Percentiles rank a stretch among this genome's conserved stretches.
phyloP scores from a whole-genome alignment of 208 protist species.

The Leishmania tropica region DNA sequence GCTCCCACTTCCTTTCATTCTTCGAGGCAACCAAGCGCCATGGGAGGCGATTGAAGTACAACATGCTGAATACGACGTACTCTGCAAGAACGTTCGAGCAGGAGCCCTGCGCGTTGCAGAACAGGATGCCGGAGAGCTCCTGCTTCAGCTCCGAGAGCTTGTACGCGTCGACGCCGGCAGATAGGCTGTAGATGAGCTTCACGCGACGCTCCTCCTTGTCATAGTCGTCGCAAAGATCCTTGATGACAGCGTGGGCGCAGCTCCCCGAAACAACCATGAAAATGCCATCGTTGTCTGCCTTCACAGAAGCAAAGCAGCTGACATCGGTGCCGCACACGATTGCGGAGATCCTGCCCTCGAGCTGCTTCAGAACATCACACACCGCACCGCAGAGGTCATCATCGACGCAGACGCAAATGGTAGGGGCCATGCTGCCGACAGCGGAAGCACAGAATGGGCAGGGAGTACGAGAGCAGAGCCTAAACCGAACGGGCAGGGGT shows the following conservation, averaged over 20 bases:
- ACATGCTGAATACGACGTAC: conserved; percentile 73
- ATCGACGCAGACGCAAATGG: conserved; percentile 7
- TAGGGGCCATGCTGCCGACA: conserved; percentile 1
- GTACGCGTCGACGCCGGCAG: conserved; percentile 76
- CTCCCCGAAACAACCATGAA: conserved; percentile 12
- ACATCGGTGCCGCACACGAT: conserved; percentile 1
- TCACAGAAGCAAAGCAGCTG: conserved; percentile 1
- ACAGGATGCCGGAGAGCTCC: conserved; percentile 54
- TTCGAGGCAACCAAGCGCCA: conserved; percentile 64
- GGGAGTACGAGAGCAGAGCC: conserved; percentile 67
- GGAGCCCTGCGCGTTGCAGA: conserved; percentile 75
- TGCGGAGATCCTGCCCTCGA: background rate
- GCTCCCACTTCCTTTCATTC: conserved; percentile 70
- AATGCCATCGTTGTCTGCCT: conserved; percentile 15
- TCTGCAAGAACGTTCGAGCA: conserved; percentile 78
- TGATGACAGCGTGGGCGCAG: conserved; percentile 43
- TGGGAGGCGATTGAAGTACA: conserved; percentile 86
- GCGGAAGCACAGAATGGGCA: background rate
- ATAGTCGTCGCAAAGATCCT: conserved; percentile 54
- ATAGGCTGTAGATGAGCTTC: conserved; percentile 74
- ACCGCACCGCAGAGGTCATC: background rate
- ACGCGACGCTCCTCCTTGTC: conserved; percentile 53
- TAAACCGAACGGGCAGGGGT: too few species aligned
- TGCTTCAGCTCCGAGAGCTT: conserved; percentile 41
- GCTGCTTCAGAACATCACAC: background rate